A percentile compares a stretch with the other conserved stretches of the same genome.
These are phyloP conservation scores for Ogataea allantospora DNA, from an alignment of 805 yeast genomes.

Conservation along the genomic window DNA sequence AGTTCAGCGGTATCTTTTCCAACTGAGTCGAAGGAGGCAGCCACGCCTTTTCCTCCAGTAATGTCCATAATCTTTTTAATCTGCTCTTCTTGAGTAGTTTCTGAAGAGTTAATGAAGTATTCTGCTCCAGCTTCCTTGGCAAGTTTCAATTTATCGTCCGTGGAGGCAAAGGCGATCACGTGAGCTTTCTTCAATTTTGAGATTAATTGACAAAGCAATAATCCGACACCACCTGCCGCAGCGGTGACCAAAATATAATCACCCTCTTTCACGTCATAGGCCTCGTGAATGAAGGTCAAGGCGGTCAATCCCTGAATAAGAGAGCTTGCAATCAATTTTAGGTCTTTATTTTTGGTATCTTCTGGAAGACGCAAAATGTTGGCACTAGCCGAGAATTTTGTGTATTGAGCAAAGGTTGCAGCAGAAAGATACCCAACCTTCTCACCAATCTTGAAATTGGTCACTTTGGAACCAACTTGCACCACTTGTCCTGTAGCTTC, in stretches of 20 bases:
- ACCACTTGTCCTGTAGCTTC: conserved; percentile 70
- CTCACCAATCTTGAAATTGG: conserved; percentile 62
- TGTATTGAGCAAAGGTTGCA: conserved; percentile 71
- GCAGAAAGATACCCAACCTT: conserved; percentile 56
- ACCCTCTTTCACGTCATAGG: conserved; percentile 63
- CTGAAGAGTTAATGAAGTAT: conserved; percentile 50
- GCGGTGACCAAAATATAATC: conserved; percentile 82
- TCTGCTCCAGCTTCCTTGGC: conserved; percentile 81
- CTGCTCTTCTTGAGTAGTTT: conserved; percentile 48
- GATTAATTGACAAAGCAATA: conserved; percentile 63
- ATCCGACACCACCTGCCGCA: conserved; percentile 95
- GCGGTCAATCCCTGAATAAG: conserved; percentile 79
- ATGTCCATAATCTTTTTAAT: conserved; percentile 53
- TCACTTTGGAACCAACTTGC: conserved; percentile 59
- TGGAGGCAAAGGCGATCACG: conserved; percentile 82
- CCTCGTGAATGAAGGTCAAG: conserved; percentile 62
- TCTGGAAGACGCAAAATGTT: conserved; percentile 49
- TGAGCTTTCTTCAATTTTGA: conserved; percentile 60
- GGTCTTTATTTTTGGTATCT: conserved; percentile 44
- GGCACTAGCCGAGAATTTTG: conserved; percentile 42
- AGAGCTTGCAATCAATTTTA: conserved; percentile 58
- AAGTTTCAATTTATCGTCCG: conserved; percentile 63
- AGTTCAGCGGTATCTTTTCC: conserved; percentile 75
- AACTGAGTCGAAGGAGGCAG: conserved; percentile 67
- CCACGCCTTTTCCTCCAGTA: conserved; percentile 67